Evolutionary conservation across 1,284 basidiomycete species (phyloP), one percentile per base, ranked within the genome.

Genomic region (Vanrija sp.): DNA sequence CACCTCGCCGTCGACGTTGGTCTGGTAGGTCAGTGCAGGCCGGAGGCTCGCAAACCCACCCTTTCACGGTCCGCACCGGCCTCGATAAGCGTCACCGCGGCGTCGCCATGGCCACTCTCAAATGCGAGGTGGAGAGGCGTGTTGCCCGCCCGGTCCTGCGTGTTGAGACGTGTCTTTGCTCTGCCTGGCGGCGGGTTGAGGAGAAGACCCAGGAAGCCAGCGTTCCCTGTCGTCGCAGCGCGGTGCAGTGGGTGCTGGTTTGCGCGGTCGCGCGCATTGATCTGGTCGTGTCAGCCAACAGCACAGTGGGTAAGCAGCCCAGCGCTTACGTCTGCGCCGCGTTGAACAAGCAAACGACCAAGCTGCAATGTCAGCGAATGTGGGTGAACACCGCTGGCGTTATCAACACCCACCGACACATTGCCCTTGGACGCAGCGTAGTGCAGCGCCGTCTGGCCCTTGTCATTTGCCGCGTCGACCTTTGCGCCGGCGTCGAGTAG

Each of bases 71-170:
- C 93, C 7, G 92, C 92, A 16, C 93, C 93, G 43, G 91, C 92
- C 72, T 94, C 89, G 57, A 97, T 93, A 49, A 97, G 81, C 46
- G 87, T 78, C 1, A 92, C 89, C 6, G 92, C 93, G 6, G 86
- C 88, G 72, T 91, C 87, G 25, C 89, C 93, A 69, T 96, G 89
- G 8, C 86, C 93, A 54, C 88, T 92, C 71, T 97, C 93, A 84
- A 97, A 86, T 6, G 93, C 92, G 43, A 97, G 84, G 80, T 97
- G 93, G n/a, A 97, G 79, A 1, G 93, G 91, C 1, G 93, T 95
- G 71, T 96, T 94, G 46, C 90, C 89, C 43, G 90, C 82, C 58
- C 91, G 83, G 80, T 95, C 91, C 48, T 83, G 83, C 12, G 88
- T 88, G 73, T 96, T 96, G 50, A 96, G 77, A 44, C 92, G 83